Conservation (phyloP, 305 asterid species). For the Solanum aculeatissimum region DNA sequence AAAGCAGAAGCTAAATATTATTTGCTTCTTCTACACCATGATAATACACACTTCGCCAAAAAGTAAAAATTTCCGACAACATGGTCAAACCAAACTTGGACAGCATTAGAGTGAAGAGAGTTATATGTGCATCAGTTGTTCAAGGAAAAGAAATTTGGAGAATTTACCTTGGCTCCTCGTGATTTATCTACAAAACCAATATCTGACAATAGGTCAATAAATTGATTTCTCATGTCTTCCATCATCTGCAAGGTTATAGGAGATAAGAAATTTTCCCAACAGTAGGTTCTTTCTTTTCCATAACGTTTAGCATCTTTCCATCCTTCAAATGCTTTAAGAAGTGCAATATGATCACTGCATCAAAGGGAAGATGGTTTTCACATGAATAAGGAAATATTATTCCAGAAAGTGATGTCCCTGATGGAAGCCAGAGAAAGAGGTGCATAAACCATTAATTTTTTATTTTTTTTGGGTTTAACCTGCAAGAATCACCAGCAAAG, state of each 20-base stretch:
- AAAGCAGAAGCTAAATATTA: neutral
- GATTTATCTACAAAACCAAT: slow-evolving; percentile 87
- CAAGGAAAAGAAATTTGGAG: neutral
- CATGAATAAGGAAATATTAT: neutral
- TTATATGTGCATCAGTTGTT: neutral
- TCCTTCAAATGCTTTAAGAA: slow-evolving; percentile 89
- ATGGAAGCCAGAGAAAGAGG: neutral
- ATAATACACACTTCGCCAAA: neutral
- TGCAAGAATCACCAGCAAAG: slow-evolving; percentile 94
- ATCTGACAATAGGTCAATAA: slow-evolving; percentile 68
- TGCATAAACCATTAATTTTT: neutral
- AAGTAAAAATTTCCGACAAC: neutral
- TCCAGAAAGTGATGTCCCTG: neutral
- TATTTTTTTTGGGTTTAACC: slow-evolving; percentile 30
- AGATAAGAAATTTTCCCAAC: slow-evolving; percentile 89
- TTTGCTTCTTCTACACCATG: neutral
- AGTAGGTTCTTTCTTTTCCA: slow-evolving; percentile 53
- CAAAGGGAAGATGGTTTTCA: neutral
- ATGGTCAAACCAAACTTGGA: neutral
- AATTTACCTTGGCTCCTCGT: slow-evolving; percentile 44
- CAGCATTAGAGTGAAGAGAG: neutral
- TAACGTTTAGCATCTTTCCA: slow-evolving; percentile 74
- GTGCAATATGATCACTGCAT: slow-evolving; percentile 87
- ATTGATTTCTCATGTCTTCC: slow-evolving; percentile 83
- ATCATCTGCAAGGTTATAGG: slow-evolving; percentile 78